These are phyloP conservation scores for Salvia sclarea DNA, from an alignment of 305 asterid genomes.

Conservation along the genomic window DNA sequence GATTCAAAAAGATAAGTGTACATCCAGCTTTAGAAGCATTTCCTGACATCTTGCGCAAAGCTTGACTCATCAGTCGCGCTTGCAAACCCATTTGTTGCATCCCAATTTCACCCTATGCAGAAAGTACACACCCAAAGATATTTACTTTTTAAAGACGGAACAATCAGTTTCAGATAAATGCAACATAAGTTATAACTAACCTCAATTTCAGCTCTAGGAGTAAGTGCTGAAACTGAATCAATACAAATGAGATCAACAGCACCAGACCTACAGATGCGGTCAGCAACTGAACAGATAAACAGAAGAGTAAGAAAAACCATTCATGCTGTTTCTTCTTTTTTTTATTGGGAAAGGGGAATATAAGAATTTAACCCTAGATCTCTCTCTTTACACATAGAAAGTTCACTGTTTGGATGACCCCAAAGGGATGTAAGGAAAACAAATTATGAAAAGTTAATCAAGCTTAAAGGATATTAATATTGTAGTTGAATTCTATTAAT, in stretches of 20 bases:
- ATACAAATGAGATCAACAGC: slow-evolving; percentile 98
- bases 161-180: slow-evolving; percentile 18
- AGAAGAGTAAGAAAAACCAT: slow-evolving; percentile 19
- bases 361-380: no score
- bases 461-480: slow-evolving; percentile 16
- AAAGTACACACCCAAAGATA: slow-evolving; percentile 20
- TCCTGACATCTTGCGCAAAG: slow-evolving; percentile 97
- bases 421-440: no score
- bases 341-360: no score
- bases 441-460: background rate
- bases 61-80: slow-evolving; percentile 99
- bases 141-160: slow-evolving; percentile 11
- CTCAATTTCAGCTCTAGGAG: slow-evolving; percentile 99
- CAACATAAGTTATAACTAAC: slow-evolving; percentile 45
- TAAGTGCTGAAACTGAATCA: slow-evolving; percentile 98
- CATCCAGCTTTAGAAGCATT: slow-evolving; percentile 99
- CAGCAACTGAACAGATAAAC: slow-evolving; percentile 73
- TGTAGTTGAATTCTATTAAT: slow-evolving; percentile 22
- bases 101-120: slow-evolving; percentile 90
- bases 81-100: slow-evolving; percentile 99
- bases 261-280: slow-evolving; percentile 98
- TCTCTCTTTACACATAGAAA: no score
- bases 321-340: no score
- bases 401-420: no score
- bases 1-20: slow-evolving; percentile 92